Conservation (phyloP, 2,329 filamentous ascomycete genomes). For the Lithohypha guttulata region DNA sequence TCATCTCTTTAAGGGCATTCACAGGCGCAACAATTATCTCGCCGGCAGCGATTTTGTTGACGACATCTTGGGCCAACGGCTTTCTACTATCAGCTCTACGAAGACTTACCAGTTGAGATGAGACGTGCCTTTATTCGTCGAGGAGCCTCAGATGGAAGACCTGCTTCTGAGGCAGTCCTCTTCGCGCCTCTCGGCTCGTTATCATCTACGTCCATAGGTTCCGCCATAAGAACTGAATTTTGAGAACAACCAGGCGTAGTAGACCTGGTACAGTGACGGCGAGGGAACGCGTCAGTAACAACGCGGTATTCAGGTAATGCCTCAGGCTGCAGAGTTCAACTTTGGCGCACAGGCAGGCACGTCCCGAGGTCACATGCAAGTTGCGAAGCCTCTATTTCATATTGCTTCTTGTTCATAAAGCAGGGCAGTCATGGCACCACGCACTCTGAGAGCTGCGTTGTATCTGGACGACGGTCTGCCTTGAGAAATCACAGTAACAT, state of each 20-base stretch:
- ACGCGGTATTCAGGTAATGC: too few species aligned
- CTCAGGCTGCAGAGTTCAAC: too few species aligned
- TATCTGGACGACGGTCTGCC: too few species aligned
- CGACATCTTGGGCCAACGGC: slow-evolving; percentile 81
- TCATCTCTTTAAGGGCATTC: slow-evolving; percentile 88
- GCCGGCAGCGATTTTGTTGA: slow-evolving; percentile 96
- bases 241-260: too few species aligned
- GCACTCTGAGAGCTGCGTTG: too few species aligned
- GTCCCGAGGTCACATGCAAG: slow-evolving; percentile 2
- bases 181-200: slow-evolving; percentile 35
- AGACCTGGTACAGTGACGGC: too few species aligned
- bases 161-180: slow-evolving; percentile 38
- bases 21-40: slow-evolving; percentile 98
- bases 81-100: slow-evolving; percentile 29
- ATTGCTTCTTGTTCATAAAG: background rate
- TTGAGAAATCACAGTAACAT: too few species aligned
- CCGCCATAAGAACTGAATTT: too few species aligned
- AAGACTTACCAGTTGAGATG: slow-evolving; percentile 31
- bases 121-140: slow-evolving; percentile 40
- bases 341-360: slow-evolving; percentile 6
- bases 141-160: slow-evolving; percentile 30
- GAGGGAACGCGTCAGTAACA: too few species aligned
- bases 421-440: background rate
- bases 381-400: background rate
- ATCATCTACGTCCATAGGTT: slow-evolving; percentile 36